Base-by-base conservation (phyloP, 495 filamentous ascomycete genomes). In the Xanthoparmelia taractica region DNA sequence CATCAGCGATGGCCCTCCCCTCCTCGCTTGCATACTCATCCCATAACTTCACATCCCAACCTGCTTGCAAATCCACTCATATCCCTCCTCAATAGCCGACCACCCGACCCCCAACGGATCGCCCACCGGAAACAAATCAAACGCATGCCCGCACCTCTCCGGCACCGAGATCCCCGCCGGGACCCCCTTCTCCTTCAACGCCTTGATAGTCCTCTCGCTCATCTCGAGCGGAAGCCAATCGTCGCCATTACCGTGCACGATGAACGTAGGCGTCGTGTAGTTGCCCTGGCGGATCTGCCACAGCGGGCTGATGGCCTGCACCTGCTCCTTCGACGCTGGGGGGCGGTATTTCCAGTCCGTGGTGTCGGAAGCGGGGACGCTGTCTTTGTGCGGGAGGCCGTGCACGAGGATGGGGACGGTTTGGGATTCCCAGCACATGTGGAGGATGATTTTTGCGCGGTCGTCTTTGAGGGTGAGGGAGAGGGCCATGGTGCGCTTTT, bases 241-340 rank as follows among this genome's bases (percentile, higher is more conserved):
- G 61, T 83, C 80, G 2, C 50, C 48, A 0, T 67, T 73, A 18
- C 78, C 77, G 58, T 79, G 76, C 15, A 82, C 70, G 31, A 82
- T 60, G 73, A 78, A 80, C 0, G 80, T 82, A 1, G 81, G 80
- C 33, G 72, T 72, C 0, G 63, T 27, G 67, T 80, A 81, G 8
- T 62, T 68, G 8, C 77, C 78, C 0, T 34, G 27, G 0, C 31
- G 25, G n/a, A 82, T 74, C 18, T 80, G 78, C 2, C 73, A 70
- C 8, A 65, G 58, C 0, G 76, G 77, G 66, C 75, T 77, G 60
- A 74, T 65, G 0, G 57, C 58, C 8, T 43, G 36, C 27, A 77
- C 67, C 33, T 71, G 47, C 25, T 75, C 47, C 15, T 15, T 27
- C 11, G 43, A 23, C 20, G 65, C 40, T 13, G 25, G 29, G 4